Evolutionary conservation across 768 basidiomycete genomes (phyloP).

Genomic region (Boletus rubescentipes): DNA sequence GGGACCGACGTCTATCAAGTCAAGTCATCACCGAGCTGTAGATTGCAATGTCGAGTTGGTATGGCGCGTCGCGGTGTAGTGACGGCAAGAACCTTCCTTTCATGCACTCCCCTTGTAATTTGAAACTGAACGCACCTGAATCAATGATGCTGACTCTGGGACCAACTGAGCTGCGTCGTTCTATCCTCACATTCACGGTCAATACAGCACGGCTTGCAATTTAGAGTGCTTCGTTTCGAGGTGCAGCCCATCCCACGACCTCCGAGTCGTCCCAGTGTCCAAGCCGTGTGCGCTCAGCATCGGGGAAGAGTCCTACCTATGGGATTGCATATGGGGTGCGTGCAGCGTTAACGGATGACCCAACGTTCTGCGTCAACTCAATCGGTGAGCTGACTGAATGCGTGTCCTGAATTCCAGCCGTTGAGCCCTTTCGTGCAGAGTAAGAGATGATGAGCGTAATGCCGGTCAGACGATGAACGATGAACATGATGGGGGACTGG

Average conservation of each 20-base stretch:
- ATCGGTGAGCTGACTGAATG: slow-evolving; percentile 55
- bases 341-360: slow-evolving; percentile 73
- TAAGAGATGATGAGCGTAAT: no score
- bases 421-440: no score
- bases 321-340: slow-evolving; percentile 70
- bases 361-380: slow-evolving; percentile 95
- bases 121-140: no score
- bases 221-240: slow-evolving; percentile 52
- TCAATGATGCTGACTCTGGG: slow-evolving; percentile 19
- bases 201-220: slow-evolving; percentile 41
- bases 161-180: slow-evolving; percentile 32
- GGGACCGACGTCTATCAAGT: no score
- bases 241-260: neutral
- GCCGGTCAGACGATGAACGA: no score
- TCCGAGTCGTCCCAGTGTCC: neutral
- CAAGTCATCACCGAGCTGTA: no score
- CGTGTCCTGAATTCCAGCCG: slow-evolving; percentile 29
- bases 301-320: slow-evolving; percentile 92
- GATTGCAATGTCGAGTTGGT: no score
- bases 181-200: slow-evolving; percentile 62
- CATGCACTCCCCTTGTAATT: no score
- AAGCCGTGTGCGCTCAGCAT: slow-evolving; percentile 46
- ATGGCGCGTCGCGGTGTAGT: no score
- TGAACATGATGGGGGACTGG: no score
- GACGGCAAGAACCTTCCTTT: no score